A percentile compares a stretch with the other conserved stretches of the same genome.
Evolutionary conservation across 225 moss, liverwort and hornwort species (phyloP).

Genomic region (Climacium dendroides): DNA sequence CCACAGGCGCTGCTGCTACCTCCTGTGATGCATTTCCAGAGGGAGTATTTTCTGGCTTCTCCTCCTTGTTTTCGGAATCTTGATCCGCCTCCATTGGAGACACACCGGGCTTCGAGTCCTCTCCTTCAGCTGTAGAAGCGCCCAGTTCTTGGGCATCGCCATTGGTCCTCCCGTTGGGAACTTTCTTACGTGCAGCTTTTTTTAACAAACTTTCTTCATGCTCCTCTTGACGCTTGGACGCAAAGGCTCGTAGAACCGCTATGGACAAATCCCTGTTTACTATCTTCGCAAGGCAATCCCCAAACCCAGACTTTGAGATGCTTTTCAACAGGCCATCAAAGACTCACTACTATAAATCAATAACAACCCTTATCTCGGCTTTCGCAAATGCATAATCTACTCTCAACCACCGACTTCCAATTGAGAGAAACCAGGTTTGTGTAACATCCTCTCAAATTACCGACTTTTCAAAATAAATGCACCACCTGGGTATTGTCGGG

Average conservation of each 20-base stretch:
- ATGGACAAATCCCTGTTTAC: slow-evolving; percentile 95
- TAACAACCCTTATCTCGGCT: not conserved
- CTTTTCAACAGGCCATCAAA: not conserved
- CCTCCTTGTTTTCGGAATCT: not conserved
- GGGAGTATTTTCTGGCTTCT: slow-evolving; percentile 14
- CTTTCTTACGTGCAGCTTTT: slow-evolving; percentile 19
- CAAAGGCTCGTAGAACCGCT: slow-evolving; percentile 75
- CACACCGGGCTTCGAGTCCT: not conserved
- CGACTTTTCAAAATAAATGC: not conserved
- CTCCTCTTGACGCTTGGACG: slow-evolving; percentile 66
- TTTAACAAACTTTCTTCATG: slow-evolving; percentile 34
- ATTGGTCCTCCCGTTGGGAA: slow-evolving; percentile 3
- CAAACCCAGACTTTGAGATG: not conserved
- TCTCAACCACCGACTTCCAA: not conserved
- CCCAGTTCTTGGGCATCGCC: not conserved
- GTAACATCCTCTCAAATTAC: not conserved
- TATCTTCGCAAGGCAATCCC: slow-evolving; percentile 35
- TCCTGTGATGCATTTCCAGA: not conserved
- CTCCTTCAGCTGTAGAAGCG: not conserved
- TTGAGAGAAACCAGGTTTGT: not conserved
- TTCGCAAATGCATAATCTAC: not conserved
- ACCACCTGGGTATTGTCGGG: not conserved
- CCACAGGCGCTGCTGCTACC: slow-evolving; percentile 3
- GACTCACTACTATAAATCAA: not conserved
- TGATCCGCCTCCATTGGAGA: not conserved